phyloP scores from a whole-genome alignment of 108 stramenopile genomes.

The Nannochloropsis gaditana region DNA sequence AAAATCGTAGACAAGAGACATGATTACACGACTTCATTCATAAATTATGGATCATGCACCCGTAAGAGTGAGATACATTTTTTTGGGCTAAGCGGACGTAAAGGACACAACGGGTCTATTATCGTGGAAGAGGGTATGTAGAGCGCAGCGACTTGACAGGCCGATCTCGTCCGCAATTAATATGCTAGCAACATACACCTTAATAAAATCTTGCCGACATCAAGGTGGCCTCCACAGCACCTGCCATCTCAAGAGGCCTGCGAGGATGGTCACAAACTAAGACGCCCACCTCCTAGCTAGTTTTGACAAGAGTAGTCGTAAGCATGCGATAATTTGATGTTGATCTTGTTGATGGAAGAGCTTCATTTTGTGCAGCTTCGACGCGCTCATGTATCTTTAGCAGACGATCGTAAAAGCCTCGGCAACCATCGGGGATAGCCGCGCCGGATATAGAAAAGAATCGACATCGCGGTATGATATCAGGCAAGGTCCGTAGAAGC shows the following conservation, averaged over 20 bases:
- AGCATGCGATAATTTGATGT: not conserved
- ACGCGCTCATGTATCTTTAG: not conserved
- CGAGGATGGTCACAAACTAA: not conserved
- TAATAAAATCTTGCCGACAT: not conserved
- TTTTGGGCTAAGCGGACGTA: too few species aligned
- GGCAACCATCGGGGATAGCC: not conserved
- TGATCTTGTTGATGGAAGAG: not conserved
- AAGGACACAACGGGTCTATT: not conserved
- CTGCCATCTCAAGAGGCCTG: not conserved
- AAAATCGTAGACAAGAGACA: not conserved
- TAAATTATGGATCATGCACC: not conserved
- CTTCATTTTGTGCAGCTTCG: not conserved
- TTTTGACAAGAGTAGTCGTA: not conserved
- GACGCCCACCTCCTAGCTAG: not conserved
- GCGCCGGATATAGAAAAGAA: not conserved
- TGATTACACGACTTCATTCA: not conserved
- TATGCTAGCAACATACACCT: not conserved
- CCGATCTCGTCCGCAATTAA: not conserved
- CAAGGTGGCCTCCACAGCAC: not conserved
- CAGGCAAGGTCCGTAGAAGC: too few species aligned
- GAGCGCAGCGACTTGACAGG: not conserved
- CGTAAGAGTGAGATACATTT: not conserved
- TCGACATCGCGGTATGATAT: too few species aligned
- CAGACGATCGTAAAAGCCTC: conserved; percentile 1
- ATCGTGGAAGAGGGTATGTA: not conserved